Percentiles rank a stretch among this genome's conserved stretches.
Evolutionary conservation across 148 eudicot species (phyloP).

Genomic region (Chenopodium berlandieri): DNA sequence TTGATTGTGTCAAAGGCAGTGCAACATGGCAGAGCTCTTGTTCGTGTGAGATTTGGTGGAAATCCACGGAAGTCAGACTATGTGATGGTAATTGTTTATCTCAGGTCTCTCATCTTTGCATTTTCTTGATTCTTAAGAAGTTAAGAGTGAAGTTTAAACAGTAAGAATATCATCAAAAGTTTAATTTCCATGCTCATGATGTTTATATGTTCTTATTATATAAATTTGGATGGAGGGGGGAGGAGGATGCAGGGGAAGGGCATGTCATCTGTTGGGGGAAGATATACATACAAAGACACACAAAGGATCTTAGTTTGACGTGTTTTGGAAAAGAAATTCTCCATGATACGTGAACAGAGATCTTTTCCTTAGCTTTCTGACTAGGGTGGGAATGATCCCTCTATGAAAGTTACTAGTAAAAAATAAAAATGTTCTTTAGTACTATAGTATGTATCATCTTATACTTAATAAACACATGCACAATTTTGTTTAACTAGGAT

Average conservation of each 20-base stretch:
- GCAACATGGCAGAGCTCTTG: slow-evolving; percentile 68
- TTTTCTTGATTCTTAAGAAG: not conserved
- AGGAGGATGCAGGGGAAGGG: not conserved
- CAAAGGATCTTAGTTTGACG: too few relatives aligned
- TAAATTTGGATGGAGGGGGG: not conserved
- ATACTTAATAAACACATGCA: too few relatives aligned
- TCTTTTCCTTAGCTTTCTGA: too few relatives aligned
- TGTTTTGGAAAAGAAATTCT: too few relatives aligned
- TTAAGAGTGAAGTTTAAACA: not conserved
- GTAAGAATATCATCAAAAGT: not conserved
- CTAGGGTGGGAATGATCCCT: too few relatives aligned
- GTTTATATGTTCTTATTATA: not conserved
- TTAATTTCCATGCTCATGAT: not conserved
- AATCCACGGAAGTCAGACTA: slow-evolving; percentile 64
- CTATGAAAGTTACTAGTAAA: too few relatives aligned
- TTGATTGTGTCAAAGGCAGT: slow-evolving; percentile 39
- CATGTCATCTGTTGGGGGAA: too few relatives aligned
- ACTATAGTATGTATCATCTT: too few relatives aligned
- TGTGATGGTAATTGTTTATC: slow-evolving; percentile 46
- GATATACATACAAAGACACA: too few relatives aligned
- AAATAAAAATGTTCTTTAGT: too few relatives aligned
- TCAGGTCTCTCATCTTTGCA: not conserved
- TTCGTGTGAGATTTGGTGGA: slow-evolving; percentile 46
- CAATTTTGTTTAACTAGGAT: too few relatives aligned
- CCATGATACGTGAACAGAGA: too few relatives aligned